Evolutionary conservation across 2,329 filamentous ascomycete genomes (phyloP).

Genomic region (Fusarium sp.): DNA sequence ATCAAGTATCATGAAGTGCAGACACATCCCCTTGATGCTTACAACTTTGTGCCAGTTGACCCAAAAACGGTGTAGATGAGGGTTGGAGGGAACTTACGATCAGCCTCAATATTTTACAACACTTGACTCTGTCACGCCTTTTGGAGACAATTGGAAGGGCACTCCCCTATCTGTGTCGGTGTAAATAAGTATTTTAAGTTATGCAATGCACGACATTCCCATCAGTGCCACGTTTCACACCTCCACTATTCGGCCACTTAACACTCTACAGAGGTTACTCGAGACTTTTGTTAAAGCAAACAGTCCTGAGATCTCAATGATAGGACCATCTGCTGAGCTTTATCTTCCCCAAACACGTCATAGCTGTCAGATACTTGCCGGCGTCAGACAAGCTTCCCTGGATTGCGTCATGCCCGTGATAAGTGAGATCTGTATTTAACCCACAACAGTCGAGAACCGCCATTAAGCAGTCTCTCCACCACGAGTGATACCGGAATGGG

Average conservation of each 20-base stretch:
- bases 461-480: slow-evolving; percentile 7
- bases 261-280: neutral
- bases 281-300: neutral
- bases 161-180: neutral
- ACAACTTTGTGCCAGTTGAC: neutral
- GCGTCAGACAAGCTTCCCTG: neutral
- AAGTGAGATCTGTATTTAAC: slow-evolving; percentile 15
- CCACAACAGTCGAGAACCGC: slow-evolving; percentile 26
- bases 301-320: neutral
- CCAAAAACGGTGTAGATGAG: neutral
- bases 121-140: neutral
- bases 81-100: no score
- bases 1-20: neutral
- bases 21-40: neutral
- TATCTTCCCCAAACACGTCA: slow-evolving; percentile 10
- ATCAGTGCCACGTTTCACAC: neutral
- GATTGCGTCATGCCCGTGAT: slow-evolving; percentile 35
- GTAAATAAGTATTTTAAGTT: neutral
- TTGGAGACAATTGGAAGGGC: neutral
- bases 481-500: slow-evolving; percentile 7
- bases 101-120: neutral
- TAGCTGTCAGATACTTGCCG: slow-evolving; percentile 3
- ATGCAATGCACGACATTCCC: neutral
- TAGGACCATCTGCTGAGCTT: neutral
- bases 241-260: neutral